phyloP scores from a whole-genome alignment of 805 yeast species.

The Sugiyamaella marilandica region DNA sequence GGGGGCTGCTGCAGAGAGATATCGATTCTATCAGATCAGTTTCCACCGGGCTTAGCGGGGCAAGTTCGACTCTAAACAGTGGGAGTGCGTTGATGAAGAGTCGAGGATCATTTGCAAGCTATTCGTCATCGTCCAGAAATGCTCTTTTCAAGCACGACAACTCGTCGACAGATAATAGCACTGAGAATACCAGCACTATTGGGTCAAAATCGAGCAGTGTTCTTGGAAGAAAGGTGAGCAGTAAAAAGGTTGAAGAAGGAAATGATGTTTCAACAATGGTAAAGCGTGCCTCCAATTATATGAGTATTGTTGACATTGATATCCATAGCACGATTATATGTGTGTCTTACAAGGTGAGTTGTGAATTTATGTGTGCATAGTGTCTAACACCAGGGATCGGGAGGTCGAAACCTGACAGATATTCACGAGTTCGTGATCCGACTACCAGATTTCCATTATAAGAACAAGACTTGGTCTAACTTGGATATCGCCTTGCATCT shows the following conservation, averaged over 20 bases:
- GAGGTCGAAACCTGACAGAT: slow-evolving; percentile 63
- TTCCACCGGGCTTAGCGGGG: slow-evolving; percentile 13
- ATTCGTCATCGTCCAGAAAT: background rate
- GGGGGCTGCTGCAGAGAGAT: slow-evolving; percentile 14
- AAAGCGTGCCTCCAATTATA: slow-evolving; percentile 63
- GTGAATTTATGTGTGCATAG: background rate
- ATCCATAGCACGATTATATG: slow-evolving; percentile 50
- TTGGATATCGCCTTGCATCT: slow-evolving; percentile 60
- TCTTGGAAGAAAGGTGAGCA: slow-evolving; percentile 3
- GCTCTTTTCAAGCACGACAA: slow-evolving; percentile 6
- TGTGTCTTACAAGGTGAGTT: slow-evolving; percentile 56
- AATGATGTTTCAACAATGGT: slow-evolving; percentile 61
- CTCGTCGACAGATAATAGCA: slow-evolving; percentile 5
- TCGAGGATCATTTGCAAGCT: slow-evolving; percentile 4
- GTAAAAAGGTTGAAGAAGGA: slow-evolving; percentile 13
- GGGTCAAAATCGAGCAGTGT: slow-evolving; percentile 4
- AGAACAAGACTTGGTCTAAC: slow-evolving; percentile 65
- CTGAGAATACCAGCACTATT: slow-evolving; percentile 2
- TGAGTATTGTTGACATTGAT: slow-evolving; percentile 59
- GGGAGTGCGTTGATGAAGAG: background rate
- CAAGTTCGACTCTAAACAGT: slow-evolving; percentile 8
- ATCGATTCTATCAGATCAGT: slow-evolving; percentile 16
- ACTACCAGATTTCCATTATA: slow-evolving; percentile 57
- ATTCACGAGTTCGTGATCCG: slow-evolving; percentile 66
- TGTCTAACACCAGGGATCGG: slow-evolving; percentile 46